These are phyloP conservation scores for Lumnitzera racemosa DNA, from an alignment of 345 rosid genomes.

Conservation along the genomic window DNA sequence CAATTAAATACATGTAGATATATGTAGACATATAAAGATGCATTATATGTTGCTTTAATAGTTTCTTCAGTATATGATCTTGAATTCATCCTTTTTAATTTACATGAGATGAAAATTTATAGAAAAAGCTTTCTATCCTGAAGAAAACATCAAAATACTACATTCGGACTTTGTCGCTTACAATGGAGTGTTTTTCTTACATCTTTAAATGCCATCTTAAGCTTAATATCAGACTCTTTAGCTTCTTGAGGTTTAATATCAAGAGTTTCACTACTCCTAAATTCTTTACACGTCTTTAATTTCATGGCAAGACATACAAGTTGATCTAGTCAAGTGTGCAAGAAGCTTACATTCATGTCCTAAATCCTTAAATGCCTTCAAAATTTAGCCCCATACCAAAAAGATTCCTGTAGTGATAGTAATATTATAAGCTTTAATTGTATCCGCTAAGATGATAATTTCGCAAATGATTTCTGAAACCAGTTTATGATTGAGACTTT, in stretches of 20 bases:
- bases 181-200: slow-evolving; percentile 26
- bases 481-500: slow-evolving; percentile 30
- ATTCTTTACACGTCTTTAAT: slow-evolving; percentile 17
- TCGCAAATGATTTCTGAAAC: slow-evolving; percentile 40
- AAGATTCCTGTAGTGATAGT: slow-evolving; percentile 24
- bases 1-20: too few species aligned
- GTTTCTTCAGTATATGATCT: too few species aligned
- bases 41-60: too few species aligned
- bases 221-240: slow-evolving; percentile 17
- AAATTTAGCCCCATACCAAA: slow-evolving; percentile 32
- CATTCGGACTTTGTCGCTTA: neutral
- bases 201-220: slow-evolving; percentile 20
- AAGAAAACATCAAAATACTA: too few species aligned
- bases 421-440: slow-evolving; percentile 25
- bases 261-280: slow-evolving; percentile 13
- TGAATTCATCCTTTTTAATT: too few species aligned
- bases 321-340: slow-evolving; percentile 22
- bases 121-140: too few species aligned
- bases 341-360: slow-evolving; percentile 43
- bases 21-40: too few species aligned
- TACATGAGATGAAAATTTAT: too few species aligned
- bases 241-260: slow-evolving; percentile 17
- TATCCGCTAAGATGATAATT: slow-evolving; percentile 36
- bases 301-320: slow-evolving; percentile 21
- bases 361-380: slow-evolving; percentile 44